Evolutionary conservation across 2,329 filamentous ascomycete species (phyloP).

Genomic region (Claviceps pazoutovae): DNA sequence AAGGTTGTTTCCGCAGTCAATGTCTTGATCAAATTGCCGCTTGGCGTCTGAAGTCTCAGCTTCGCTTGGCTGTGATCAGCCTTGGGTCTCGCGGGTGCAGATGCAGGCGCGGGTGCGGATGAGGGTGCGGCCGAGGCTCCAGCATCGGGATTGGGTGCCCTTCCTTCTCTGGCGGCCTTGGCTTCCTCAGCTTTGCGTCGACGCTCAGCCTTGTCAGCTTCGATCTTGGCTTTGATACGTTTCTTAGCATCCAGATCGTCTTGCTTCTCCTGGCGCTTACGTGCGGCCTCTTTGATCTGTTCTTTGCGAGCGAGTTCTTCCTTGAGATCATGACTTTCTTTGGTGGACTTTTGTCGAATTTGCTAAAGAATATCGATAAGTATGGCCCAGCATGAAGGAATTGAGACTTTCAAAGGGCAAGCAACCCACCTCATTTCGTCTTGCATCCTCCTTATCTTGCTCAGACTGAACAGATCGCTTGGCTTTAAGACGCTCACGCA

Average conservation of each 20-base stretch:
- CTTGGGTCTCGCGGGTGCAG: slow-evolving; percentile 45
- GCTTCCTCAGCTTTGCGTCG: slow-evolving; percentile 72
- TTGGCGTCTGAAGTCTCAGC: slow-evolving; percentile 61
- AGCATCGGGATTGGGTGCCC: slow-evolving; percentile 29
- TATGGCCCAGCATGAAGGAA: not conserved
- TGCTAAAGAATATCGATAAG: slow-evolving; percentile 24
- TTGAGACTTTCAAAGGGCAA: not conserved
- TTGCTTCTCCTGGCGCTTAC: slow-evolving; percentile 76
- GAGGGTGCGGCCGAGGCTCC: slow-evolving; percentile 20
- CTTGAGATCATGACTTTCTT: slow-evolving; percentile 76
- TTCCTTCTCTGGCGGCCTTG: slow-evolving; percentile 77
- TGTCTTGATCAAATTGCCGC: slow-evolving; percentile 71
- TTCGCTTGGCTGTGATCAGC: slow-evolving; percentile 68
- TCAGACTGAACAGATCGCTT: slow-evolving; percentile 57
- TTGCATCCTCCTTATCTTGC: slow-evolving; percentile 67
- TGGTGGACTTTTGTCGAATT: slow-evolving; percentile 75
- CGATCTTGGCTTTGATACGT: slow-evolving; percentile 84
- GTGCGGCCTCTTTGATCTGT: slow-evolving; percentile 77
- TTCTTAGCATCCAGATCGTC: slow-evolving; percentile 77
- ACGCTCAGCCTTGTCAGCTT: slow-evolving; percentile 83
- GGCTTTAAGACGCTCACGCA: slow-evolving; percentile 55
- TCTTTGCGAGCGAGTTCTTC: slow-evolving; percentile 81
- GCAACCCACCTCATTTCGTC: slow-evolving; percentile 63
- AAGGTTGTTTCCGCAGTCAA: slow-evolving; percentile 81
- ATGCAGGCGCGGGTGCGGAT: slow-evolving; percentile 22